phyloP scores from a whole-genome alignment of 2,329 filamentous ascomycete genomes.

The Xylariaceae sp. region DNA sequence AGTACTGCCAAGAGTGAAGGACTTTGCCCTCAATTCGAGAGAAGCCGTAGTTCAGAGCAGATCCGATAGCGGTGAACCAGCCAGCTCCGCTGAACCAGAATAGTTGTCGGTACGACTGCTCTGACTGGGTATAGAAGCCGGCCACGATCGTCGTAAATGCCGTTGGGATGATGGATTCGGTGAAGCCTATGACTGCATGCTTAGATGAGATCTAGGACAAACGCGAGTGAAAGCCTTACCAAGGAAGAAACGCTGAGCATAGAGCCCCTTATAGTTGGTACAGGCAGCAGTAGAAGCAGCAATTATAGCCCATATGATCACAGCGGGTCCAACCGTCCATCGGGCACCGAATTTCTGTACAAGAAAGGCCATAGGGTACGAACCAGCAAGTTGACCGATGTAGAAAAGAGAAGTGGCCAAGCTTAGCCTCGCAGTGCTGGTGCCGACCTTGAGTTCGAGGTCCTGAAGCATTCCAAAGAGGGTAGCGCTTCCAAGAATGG shows the following conservation, averaged over 20 bases:
- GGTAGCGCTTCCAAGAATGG: slow-evolving; percentile 68
- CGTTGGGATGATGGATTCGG: slow-evolving; percentile 63
- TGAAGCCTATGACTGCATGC: slow-evolving; percentile 37
- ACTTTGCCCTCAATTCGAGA: slow-evolving; percentile 54
- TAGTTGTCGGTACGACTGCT: slow-evolving; percentile 61
- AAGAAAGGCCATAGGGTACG: slow-evolving; percentile 69
- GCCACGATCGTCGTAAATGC: slow-evolving; percentile 62
- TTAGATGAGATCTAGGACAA: background rate
- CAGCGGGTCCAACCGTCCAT: slow-evolving; percentile 59
- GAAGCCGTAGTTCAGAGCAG: slow-evolving; percentile 64
- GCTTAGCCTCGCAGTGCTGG: slow-evolving; percentile 59
- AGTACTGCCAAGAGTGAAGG: slow-evolving; percentile 64
- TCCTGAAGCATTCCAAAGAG: slow-evolving; percentile 75
- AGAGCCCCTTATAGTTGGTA: slow-evolving; percentile 59
- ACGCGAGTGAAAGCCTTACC: slow-evolving; percentile 18
- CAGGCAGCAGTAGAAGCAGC: slow-evolving; percentile 68
- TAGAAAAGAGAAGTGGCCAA: slow-evolving; percentile 80
- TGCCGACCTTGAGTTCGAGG: slow-evolving; percentile 53
- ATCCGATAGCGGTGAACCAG: slow-evolving; percentile 60
- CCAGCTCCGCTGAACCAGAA: slow-evolving; percentile 63
- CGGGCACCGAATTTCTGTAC: slow-evolving; percentile 65
- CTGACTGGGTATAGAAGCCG: slow-evolving; percentile 60
- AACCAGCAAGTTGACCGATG: slow-evolving; percentile 71
- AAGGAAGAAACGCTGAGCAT: slow-evolving; percentile 62
- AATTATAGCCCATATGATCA: slow-evolving; percentile 62